Percentiles rank a stretch among this genome's conserved stretches.
These are phyloP conservation scores for Clarireedia paspali DNA, from an alignment of 2,329 filamentous ascomycete species.

Conservation along the genomic window DNA sequence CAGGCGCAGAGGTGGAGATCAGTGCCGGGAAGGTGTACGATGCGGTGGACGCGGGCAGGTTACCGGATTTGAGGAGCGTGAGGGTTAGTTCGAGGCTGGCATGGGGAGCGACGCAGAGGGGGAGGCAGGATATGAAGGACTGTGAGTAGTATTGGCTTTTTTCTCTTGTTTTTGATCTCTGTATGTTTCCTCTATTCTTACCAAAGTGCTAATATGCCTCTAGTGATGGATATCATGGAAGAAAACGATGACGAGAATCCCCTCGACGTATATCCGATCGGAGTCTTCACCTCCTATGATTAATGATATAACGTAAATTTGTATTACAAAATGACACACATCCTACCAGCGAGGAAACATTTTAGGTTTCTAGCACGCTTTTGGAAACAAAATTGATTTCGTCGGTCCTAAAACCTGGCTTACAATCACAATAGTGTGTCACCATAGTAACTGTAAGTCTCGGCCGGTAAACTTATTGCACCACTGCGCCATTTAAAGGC, in stretches of 20 bases:
- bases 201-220: not conserved
- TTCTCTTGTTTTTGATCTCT: not conserved
- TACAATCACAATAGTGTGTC: too few relatives aligned
- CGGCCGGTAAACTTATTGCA: too few relatives aligned
- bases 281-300: conserved; percentile 4
- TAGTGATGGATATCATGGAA: conserved; percentile 23
- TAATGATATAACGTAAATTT: not conserved
- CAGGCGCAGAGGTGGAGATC: conserved; percentile 22
- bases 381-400: too few relatives aligned
- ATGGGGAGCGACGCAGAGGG: conserved; percentile 23
- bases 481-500: too few relatives aligned
- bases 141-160: not conserved
- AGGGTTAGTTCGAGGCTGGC: conserved; percentile 26
- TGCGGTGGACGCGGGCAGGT: conserved; percentile 21
- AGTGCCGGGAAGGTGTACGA: conserved; percentile 20
- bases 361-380: too few relatives aligned
- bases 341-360: not conserved
- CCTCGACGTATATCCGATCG: conserved; percentile 14
- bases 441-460: too few relatives aligned
- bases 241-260: conserved; percentile 24
- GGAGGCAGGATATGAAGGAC: conserved; percentile 20
- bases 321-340: not conserved
- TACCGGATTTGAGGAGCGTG: conserved; percentile 26
- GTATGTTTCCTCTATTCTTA: too few relatives aligned
- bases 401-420: too few relatives aligned